These are phyloP conservation scores for Xylariaceae sp. DNA, from an alignment of 2,329 filamentous ascomycete genomes.

Conservation along the genomic window DNA sequence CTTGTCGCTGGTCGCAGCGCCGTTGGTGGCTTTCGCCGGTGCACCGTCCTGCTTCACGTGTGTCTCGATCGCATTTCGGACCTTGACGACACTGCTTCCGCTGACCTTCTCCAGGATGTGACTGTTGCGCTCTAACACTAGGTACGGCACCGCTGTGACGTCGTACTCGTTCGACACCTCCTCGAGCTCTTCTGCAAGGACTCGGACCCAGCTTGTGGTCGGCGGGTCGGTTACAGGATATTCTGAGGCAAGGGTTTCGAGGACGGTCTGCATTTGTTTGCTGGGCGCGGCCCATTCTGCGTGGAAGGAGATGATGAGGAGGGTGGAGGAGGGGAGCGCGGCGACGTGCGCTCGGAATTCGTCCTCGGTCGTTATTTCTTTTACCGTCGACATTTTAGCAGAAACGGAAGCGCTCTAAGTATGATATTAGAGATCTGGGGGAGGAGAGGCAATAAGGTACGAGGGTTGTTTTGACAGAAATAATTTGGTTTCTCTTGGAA, in stretches of 20 bases:
- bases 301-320: constrained; percentile 90
- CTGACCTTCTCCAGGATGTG: constrained; percentile 79
- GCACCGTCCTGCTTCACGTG: constrained; percentile 68
- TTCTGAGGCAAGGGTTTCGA: constrained; percentile 79
- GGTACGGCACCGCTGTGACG: constrained; percentile 88
- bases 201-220: constrained; percentile 74
- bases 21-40: constrained; percentile 25
- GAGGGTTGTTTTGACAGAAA: too few species aligned
- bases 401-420: too few species aligned
- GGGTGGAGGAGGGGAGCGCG: constrained; percentile 62
- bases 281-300: constrained; percentile 96
- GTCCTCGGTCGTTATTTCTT: constrained; percentile 68
- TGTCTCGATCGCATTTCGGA: constrained; percentile 79
- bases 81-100: constrained; percentile 82
- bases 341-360: constrained; percentile 68
- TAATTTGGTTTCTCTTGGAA: too few species aligned
- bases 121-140: constrained; percentile 75
- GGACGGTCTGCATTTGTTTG: constrained; percentile 85
- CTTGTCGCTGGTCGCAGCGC: constrained; percentile 37
- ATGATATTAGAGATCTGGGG: too few species aligned
- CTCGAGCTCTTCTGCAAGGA: constrained; percentile 92
- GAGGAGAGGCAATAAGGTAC: too few species aligned
- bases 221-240: constrained; percentile 67
- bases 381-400: constrained; percentile 64
- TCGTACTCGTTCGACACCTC: constrained; percentile 91